A percentile compares a stretch with the other conserved stretches of the same genome.
phyloP scores from a whole-genome alignment of 2,329 filamentous ascomycete genomes.

The Cordyceps farinosa region DNA sequence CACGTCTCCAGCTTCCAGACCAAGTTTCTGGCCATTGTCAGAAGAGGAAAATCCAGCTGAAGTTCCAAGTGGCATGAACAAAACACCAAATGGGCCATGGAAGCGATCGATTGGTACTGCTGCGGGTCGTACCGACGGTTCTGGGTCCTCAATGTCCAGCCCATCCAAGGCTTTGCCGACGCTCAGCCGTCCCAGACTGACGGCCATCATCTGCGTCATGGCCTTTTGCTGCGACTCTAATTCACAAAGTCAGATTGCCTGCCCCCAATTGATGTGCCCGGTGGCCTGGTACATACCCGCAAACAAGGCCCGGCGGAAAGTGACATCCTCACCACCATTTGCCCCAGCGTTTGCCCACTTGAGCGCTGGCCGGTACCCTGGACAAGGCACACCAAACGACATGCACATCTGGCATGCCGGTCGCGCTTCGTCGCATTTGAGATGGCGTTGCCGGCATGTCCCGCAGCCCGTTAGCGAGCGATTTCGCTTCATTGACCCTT shows the following conservation, averaged over 20 bases:
- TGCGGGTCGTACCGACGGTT: background rate
- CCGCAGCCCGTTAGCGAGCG: conserved; percentile 8
- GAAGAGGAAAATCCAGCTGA: background rate
- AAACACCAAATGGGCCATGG: conserved; percentile 3
- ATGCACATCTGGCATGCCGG: conserved; percentile 20
- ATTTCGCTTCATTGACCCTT: background rate
- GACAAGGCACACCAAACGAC: conserved; percentile 18
- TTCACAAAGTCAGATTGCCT: background rate
- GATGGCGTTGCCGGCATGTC: conserved; percentile 7
- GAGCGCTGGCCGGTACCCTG: conserved; percentile 20
- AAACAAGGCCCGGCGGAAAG: background rate
- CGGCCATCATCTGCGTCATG: background rate
- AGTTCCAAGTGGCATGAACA: background rate
- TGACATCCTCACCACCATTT: background rate
- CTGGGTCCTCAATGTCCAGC: background rate
- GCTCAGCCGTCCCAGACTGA: background rate
- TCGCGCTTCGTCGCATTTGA: conserved; percentile 22
- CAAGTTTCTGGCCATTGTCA: background rate
- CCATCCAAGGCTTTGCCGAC: background rate
- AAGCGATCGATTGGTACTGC: background rate
- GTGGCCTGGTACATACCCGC: background rate
- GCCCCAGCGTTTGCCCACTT: conserved; percentile 19
- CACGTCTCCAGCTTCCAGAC: background rate
- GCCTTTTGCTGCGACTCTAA: conserved; percentile 6
- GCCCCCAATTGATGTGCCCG: background rate